Base-by-base conservation (phyloP, 257 asterid species). In the Agastache rugosa region DNA sequence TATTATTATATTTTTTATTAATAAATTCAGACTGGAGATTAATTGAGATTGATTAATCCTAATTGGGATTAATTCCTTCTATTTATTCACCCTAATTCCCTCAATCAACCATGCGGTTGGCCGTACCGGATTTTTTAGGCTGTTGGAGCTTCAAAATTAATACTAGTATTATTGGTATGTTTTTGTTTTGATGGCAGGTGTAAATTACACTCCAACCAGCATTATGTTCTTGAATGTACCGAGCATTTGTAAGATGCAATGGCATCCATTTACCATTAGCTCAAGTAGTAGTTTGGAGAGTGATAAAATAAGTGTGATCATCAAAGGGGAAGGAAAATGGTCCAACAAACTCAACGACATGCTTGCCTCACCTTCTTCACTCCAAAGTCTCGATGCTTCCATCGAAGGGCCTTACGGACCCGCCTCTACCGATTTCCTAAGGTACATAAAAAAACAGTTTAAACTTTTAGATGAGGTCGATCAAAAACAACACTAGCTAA, bases 331-430 rank as follows among this genome's bases (percentile, higher is more conserved):
- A 67, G 97, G 98, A 74, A 87, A 77, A 45, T 94, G 98, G 98
- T 62, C 96, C 2, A 86, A 69, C 69, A 87, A 83, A 78, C 96
- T 94, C 22, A 79, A 87, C 72, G 83, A 86, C 41, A 16, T 80
- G n/a, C 86, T 94, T 48, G 79, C 91, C 45, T 91, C 91, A 1
- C 87, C 96, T 78, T 67, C 89, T 72, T 59, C 90, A 0, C 11
- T 76, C 4, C 95, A 86, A 8, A 89, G 79, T 23, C 95, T 94
- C 5, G 83, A 76, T 1, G 91, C 79, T 14, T 87, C 96, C 2
- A 27, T 87, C 14, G 97, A 94, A 78, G 98, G 98, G 37, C 98
- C 98, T 45, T 94, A 94, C 48, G 97, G 98, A 37, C 97, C 98
- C 0, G 50, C 84, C 63, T 87, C 97, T 6, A 88, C 91, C 11